These are phyloP conservation scores for Aspergillus aculeatinus DNA, from an alignment of 2,329 filamentous ascomycete species.

Conservation along the genomic window DNA sequence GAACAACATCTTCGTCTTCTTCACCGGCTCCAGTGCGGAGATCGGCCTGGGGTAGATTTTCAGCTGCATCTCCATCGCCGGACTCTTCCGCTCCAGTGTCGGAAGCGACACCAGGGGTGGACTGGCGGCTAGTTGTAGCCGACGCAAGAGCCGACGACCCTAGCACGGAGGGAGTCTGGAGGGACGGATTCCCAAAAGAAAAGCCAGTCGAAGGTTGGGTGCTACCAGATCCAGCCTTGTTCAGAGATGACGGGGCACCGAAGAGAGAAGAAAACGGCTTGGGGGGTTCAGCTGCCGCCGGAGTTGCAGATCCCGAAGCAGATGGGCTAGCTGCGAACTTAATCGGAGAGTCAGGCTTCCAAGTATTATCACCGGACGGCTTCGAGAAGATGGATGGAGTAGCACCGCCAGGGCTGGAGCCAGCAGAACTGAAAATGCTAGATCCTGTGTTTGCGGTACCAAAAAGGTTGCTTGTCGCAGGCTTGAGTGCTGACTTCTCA, in stretches of 20 bases:
- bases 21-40: constrained; percentile 67
- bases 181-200: constrained; percentile 38
- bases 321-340: constrained; percentile 43
- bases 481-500: constrained; percentile 15
- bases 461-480: constrained; percentile 21
- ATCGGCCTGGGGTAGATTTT: constrained; percentile 67
- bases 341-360: constrained; percentile 49
- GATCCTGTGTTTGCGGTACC: constrained; percentile 19
- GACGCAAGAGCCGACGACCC: constrained; percentile 36
- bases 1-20: constrained; percentile 68
- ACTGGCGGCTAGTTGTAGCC: constrained; percentile 43
- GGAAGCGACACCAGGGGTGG: constrained; percentile 49
- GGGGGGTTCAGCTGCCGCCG: constrained; percentile 20
- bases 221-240: constrained; percentile 20
- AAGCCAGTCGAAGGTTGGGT: constrained; percentile 35
- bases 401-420: constrained; percentile 18
- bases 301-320: constrained; percentile 20
- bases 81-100: constrained; percentile 43
- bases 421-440: constrained; percentile 31
- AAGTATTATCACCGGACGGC: constrained; percentile 43
- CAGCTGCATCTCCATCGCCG: constrained; percentile 54
- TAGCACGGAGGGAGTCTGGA: constrained; percentile 22
- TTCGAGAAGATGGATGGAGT: constrained; percentile 23
- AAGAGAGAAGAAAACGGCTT: constrained; percentile 35
- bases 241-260: constrained; percentile 23